These are phyloP conservation scores for Rhododendron molle DNA, from an alignment of 148 eudicot genomes.

Conservation along the genomic window DNA sequence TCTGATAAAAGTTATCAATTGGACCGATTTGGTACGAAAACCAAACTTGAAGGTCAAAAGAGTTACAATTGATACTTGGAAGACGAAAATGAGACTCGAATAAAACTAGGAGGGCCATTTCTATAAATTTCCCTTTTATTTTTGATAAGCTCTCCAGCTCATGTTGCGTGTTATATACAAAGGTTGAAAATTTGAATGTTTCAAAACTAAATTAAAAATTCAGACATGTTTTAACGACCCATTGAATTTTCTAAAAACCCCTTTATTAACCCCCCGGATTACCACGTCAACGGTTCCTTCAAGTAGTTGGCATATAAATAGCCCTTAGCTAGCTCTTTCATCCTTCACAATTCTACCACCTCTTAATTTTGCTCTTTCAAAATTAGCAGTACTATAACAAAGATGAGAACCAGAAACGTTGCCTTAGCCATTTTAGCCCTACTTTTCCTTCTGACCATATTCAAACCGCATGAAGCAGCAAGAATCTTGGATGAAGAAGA, in stretches of 20 bases:
- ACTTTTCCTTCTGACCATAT: slow-evolving; percentile 8
- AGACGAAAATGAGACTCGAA: too few relatives aligned
- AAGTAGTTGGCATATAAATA: neutral
- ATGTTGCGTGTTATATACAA: neutral
- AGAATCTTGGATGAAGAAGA: slow-evolving; percentile 9
- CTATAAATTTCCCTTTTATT: too few relatives aligned
- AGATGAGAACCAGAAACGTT: neutral
- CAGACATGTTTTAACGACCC: neutral
- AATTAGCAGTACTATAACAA: neutral
- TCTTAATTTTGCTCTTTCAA: neutral
- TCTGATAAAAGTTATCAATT: too few relatives aligned
- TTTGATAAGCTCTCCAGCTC: too few relatives aligned
- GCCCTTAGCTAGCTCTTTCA: too few relatives aligned
- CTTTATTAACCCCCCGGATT: neutral
- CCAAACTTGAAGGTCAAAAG: too few relatives aligned
- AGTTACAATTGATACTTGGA: too few relatives aligned
- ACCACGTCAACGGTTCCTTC: neutral
- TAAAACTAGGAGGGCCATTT: too few relatives aligned
- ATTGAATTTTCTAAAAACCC: neutral
- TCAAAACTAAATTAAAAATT: neutral
- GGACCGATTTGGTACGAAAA: too few relatives aligned
- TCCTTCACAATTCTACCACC: too few relatives aligned
- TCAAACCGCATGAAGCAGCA: slow-evolving; percentile 7
- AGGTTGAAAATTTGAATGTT: neutral
- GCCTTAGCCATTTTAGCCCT: neutral